Evolutionary conservation across 345 rosid genomes (phyloP).

Genomic region (Gossypium anomalum): DNA sequence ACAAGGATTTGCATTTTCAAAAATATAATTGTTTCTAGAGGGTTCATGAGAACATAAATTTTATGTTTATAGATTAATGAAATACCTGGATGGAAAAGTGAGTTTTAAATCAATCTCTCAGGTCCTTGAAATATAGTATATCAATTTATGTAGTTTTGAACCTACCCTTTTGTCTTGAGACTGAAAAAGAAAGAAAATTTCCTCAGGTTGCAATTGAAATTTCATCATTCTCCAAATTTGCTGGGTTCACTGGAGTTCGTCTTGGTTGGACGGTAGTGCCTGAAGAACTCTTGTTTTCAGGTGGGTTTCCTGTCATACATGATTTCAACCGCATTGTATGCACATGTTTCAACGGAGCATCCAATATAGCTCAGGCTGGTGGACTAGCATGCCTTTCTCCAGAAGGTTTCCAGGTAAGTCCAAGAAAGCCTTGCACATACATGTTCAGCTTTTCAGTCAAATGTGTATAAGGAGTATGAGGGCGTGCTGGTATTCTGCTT

Average conservation of each 20-base stretch:
- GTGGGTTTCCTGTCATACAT: constrained; percentile 58
- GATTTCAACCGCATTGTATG: constrained; percentile 72
- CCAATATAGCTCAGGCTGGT: constrained; percentile 73
- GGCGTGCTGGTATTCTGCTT: background rate
- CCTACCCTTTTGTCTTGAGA: background rate
- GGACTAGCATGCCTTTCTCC: constrained; percentile 73
- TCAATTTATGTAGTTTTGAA: background rate
- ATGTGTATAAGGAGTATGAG: background rate
- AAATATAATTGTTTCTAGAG: background rate
- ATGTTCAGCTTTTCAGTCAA: background rate
- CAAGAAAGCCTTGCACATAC: background rate
- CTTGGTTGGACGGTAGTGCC: constrained; percentile 92
- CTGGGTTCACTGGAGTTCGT: constrained; percentile 88
- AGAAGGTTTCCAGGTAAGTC: constrained; percentile 49
- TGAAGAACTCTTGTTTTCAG: constrained; percentile 59
- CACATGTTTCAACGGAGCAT: constrained; percentile 85
- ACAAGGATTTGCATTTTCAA: background rate
- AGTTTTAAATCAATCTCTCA: background rate
- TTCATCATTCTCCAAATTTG: constrained; percentile 82
- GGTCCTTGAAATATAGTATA: background rate
- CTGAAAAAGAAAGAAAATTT: background rate
- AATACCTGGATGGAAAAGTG: background rate
- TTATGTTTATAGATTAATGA: background rate
- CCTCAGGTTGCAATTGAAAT: constrained; percentile 77
- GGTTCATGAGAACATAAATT: background rate